phyloP scores from a whole-genome alignment of 331 rosid species.

The Malus hybrid region DNA sequence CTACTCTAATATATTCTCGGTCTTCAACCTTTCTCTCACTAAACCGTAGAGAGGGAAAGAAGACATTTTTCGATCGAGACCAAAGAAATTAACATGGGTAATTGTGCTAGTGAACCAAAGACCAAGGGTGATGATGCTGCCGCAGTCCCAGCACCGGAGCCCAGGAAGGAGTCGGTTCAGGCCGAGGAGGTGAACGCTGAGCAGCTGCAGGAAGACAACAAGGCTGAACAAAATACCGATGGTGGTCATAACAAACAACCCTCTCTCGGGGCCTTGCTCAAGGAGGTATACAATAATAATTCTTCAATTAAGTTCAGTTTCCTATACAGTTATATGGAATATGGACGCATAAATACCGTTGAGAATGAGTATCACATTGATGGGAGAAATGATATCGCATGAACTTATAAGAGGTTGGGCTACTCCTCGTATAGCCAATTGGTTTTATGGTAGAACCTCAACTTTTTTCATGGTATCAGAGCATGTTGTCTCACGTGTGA shows the following conservation, averaged over 20 bases:
- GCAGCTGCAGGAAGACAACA: neutral
- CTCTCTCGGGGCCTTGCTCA: conserved; percentile 20
- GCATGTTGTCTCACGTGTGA: no score
- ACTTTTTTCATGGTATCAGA: no score
- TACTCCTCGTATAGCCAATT: no score
- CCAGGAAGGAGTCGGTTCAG: neutral
- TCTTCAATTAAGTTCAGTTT: neutral
- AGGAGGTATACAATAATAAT: neutral
- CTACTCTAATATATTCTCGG: neutral
- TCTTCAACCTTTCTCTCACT: conserved; percentile 21
- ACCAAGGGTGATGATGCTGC: conserved; percentile 18
- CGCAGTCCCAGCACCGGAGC: neutral
- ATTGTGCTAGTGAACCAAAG: conserved; percentile 24
- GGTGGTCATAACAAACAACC: neutral
- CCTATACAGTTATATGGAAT: neutral
- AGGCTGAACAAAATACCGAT: neutral
- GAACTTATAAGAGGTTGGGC: no score
- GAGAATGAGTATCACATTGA: no score
- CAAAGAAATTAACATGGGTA: conserved; percentile 16
- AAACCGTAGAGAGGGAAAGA: conserved; percentile 11
- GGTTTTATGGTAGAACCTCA: no score
- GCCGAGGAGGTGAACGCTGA: neutral
- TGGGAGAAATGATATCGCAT: no score
- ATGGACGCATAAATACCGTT: neutral
- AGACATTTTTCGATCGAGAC: neutral